Percentiles rank a stretch among this genome's conserved stretches.
Conservation (phyloP, 768 basidiomycete species). For the Calocybe gangraenosa region DNA sequence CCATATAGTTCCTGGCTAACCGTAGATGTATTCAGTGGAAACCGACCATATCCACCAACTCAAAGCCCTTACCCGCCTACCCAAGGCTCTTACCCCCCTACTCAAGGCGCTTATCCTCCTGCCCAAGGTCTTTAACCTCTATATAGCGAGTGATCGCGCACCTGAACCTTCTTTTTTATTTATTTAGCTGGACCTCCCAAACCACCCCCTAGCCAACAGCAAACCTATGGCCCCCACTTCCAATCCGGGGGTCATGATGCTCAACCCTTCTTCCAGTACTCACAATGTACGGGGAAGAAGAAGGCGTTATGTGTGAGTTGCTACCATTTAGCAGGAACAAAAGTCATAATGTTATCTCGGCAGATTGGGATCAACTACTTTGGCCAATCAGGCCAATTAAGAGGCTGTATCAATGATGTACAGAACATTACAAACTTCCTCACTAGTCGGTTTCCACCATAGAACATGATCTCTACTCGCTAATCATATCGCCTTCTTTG, state of each 20-base stretch:
- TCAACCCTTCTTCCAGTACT: constrained; percentile 79
- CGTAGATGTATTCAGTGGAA: not conserved
- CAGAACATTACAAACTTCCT: constrained; percentile 78
- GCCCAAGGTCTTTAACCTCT: constrained; percentile 19
- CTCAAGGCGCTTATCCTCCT: not conserved
- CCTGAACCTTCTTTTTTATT: not conserved
- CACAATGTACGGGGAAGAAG: constrained; percentile 82
- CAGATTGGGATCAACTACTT: constrained; percentile 91
- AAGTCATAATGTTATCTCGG: too few species aligned
- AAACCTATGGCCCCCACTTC: constrained; percentile 60
- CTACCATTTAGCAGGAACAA: too few species aligned
- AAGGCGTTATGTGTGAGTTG: constrained; percentile 75
- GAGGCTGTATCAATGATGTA: constrained; percentile 92
- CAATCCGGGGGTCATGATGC: constrained; percentile 42
- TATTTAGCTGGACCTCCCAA: constrained; percentile 37
- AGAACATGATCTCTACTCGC: not conserved
- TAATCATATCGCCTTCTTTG: not conserved
- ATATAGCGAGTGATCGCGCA: not conserved
- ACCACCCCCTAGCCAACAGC: constrained; percentile 51
- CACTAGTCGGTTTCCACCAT: constrained; percentile 40
- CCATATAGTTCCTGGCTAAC: constrained; percentile 2
- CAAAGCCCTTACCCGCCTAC: too few species aligned
- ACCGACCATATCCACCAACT: constrained; percentile 14
- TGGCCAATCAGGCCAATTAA: constrained; percentile 60
- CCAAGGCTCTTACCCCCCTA: not conserved